Percentiles rank a stretch among this genome's conserved stretches.
phyloP scores from a whole-genome alignment of 768 basidiomycete genomes.

The Myochromella boudieri region DNA sequence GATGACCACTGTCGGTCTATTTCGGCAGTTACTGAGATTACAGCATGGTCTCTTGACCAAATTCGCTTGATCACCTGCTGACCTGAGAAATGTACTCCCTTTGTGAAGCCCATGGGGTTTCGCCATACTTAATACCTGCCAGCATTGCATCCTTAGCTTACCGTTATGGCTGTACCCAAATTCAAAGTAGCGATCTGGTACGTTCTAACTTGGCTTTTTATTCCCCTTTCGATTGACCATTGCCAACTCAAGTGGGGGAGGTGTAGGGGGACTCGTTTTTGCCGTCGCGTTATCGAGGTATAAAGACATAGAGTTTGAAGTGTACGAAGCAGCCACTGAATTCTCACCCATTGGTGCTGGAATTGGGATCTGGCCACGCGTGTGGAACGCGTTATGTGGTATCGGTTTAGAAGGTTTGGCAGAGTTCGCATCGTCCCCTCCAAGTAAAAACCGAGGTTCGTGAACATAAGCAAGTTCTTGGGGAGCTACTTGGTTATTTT shows the following conservation, averaged over 20 bases:
- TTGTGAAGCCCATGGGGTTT: too few species aligned
- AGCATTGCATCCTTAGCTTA: too few species aligned
- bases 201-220: background rate
- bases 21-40: too few species aligned
- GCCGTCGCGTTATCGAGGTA: conserved; percentile 17
- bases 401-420: conserved; percentile 36
- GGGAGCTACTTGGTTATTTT: background rate
- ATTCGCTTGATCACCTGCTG: too few species aligned
- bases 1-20: too few species aligned
- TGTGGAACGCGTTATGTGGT: conserved; percentile 36
- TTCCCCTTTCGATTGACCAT: background rate
- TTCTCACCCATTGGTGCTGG: conserved; percentile 20
- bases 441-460: conserved; percentile 21
- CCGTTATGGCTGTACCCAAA: too few species aligned
- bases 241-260: conserved; percentile 14
- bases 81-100: too few species aligned
- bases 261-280: conserved; percentile 18
- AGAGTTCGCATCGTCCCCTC: conserved; percentile 12
- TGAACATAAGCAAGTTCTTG: background rate
- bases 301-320: conserved; percentile 13
- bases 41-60: too few species aligned
- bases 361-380: conserved; percentile 26
- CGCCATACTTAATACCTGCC: too few species aligned
- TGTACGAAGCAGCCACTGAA: conserved; percentile 16
- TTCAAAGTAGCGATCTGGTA: conserved; percentile 13